Evolutionary conservation across 371 early-diverging fungal species (phyloP), one percentile per base, ranked within the genome.

Genomic region (Mortierella sp.): DNA sequence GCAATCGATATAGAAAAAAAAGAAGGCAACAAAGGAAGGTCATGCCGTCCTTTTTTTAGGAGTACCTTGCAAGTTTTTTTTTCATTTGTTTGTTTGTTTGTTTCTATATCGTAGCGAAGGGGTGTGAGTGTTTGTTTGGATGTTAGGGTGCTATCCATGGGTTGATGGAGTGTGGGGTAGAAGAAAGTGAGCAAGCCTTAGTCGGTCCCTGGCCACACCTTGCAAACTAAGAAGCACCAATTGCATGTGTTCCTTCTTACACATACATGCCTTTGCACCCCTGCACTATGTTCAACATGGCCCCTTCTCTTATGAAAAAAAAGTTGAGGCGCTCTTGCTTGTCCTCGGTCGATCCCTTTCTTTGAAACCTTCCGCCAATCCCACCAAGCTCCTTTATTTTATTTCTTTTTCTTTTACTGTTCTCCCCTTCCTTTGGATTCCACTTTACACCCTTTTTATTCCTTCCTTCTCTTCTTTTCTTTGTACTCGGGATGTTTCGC

Each of bases 1-100:
- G 64, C 64, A 64, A 31, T 37, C 64, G 64, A 64, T 64, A 64
- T 64, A 64, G 31, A 31, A 59, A 34, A 59, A 59, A 46, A 34
- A 59, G 64, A 64, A 64, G 64, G 37, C 19, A 37, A 21, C 16
- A 40, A 64, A 37, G 24, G 67, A 67, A 40, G 67, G 67, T 67
- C 67, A 67, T 67, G 67, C 67, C 10, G 67, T 40, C n/a, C 67
- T 37, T 24, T 61, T 64, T 64, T 21, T 19, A 37, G 53, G 64
- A 37, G 67, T 10, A 21, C 37, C 67, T 21, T 37, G 40, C 67
- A 37, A 19, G 24, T 21, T 3, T 44, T n/a, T 16, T 51, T 37
- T 24, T 6, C 5, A 24, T 37, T 72, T 48, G 51, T 28, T 24
- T 53, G 5, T 9, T 37, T 9, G n/a, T 51, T 50, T 46, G 48